Evolutionary conservation across 495 filamentous ascomycete species (phyloP).

Genomic region (Lasiosphaeria ovina): DNA sequence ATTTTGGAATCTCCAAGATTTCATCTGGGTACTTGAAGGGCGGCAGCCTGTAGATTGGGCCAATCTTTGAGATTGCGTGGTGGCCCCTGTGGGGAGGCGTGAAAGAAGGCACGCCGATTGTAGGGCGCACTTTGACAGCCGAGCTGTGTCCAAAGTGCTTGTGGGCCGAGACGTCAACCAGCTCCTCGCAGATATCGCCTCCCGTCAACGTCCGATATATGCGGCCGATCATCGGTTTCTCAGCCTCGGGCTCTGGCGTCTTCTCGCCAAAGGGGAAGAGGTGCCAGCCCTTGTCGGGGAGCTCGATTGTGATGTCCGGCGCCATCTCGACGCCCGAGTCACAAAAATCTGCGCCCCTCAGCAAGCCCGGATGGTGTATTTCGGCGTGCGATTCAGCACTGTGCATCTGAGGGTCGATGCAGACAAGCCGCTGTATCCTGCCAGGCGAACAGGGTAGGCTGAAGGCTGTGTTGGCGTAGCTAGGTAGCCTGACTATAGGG

Average conservation of each 20-base stretch:
- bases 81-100: conserved; percentile 4
- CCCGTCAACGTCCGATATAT: conserved; percentile 28
- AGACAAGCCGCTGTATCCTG: conserved; percentile 6
- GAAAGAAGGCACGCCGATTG: conserved; percentile 14
- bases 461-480: not conserved
- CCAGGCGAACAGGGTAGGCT: not conserved
- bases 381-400: conserved; percentile 10
- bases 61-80: conserved; percentile 14
- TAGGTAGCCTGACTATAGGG: not conserved
- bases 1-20: conserved; percentile 1
- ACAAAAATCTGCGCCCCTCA: conserved; percentile 17
- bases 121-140: conserved; percentile 34
- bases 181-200: conserved; percentile 27
- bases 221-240: conserved; percentile 18
- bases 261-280: conserved; percentile 21
- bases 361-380: conserved; percentile 12
- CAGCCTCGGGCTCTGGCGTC: conserved; percentile 4
- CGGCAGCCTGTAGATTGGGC: conserved; percentile 10
- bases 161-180: conserved; percentile 31
- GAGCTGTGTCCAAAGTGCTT: conserved; percentile 29
- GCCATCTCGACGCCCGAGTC: conserved; percentile 9
- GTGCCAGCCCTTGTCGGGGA: conserved; percentile 10
- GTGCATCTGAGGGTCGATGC: conserved; percentile 16
- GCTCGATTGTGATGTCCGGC: not conserved
- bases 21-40: conserved; percentile 14